Evolutionary conservation across 1,284 basidiomycete species (phyloP), one percentile per base, ranked within the genome.

Genomic region (Marasmius oreades): DNA sequence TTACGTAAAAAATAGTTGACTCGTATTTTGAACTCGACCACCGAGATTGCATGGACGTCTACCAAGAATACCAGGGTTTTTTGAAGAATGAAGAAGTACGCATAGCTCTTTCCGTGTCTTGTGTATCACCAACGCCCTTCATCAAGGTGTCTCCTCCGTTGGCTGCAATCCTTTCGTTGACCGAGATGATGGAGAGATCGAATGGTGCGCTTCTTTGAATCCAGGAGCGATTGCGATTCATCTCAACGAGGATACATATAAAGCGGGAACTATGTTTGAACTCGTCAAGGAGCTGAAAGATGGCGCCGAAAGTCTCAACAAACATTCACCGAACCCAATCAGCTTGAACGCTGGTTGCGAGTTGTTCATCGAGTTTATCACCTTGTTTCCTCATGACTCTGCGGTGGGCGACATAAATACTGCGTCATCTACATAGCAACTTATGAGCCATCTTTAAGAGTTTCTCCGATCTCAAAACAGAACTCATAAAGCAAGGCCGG

Each of bases 311-410:
- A 74, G 77, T 16, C 75, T 96, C 52, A 87, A 84, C 63, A 69
- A 76, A 23, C 79, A 79, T 20, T 81, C 86, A 0, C 76, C 85
- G 39, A 95, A 94, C 67, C 85, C 92, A 11, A 90, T 95, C 68
- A 88, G 93, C 59, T 77, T 94, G 55, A 89, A 89, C 60, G 93
- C 92, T n/a, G 93, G 93, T 43, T 90, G 90, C 68, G 90, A 95
- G 69, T 79, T 96, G 31, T 95, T 95, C 74, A 88, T 91, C 62
- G 87, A 90, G 5, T 94, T 94, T 63, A 90, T 93, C 60, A 92
- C 92, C 24, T 76, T 88, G 33, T 90, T 91, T 68, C 86, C 86
- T n/a, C 90, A 93, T 69, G 88, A 90, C 64, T 86, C 88, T 28
- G 81, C 83, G 52, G 90, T 91, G 71, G 70, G 86, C 46, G 33